phyloP scores from a whole-genome alignment of 106 monocot species.

The Iris macrosiphon region DNA sequence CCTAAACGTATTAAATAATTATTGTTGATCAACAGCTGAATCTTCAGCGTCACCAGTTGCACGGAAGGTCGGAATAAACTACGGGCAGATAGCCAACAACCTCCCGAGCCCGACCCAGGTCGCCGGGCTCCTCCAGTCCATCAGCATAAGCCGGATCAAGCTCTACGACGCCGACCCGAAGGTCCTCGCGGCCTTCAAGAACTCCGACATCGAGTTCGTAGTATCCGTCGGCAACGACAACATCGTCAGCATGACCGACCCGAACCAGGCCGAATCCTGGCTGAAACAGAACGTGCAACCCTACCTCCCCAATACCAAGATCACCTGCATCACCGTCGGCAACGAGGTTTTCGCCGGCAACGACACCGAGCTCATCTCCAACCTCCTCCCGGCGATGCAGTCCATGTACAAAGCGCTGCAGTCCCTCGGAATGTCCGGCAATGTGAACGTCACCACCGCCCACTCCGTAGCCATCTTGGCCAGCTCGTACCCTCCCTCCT shows the following conservation, averaged over 20 bases:
- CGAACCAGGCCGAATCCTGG: constrained; percentile 35
- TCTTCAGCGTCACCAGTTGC: not conserved
- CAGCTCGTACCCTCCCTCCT: constrained; percentile 55
- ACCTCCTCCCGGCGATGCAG: constrained; percentile 60
- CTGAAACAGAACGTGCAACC: constrained; percentile 45
- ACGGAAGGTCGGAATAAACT: constrained; percentile 45
- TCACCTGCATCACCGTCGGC: constrained; percentile 50
- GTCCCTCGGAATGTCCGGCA: constrained; percentile 27
- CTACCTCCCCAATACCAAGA: constrained; percentile 34
- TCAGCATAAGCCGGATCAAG: constrained; percentile 43
- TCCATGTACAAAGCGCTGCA: constrained; percentile 35
- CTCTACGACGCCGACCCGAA: constrained; percentile 48
- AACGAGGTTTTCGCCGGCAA: constrained; percentile 42
- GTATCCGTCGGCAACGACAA: constrained; percentile 37
- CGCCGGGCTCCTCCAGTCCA: constrained; percentile 37
- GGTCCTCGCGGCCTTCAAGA: constrained; percentile 38
- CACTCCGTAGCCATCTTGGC: constrained; percentile 36
- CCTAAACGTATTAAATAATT: not conserved
- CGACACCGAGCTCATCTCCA: constrained; percentile 27
- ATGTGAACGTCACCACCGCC: constrained; percentile 40
- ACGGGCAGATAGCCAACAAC: constrained; percentile 59
- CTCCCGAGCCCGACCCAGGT: constrained; percentile 43
- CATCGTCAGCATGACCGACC: constrained; percentile 22
- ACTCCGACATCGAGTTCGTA: constrained; percentile 44
- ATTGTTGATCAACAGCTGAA: not conserved